Base-by-base conservation (phyloP, 129 eudicot species). In the Rutidosis leptorrhynchoides region DNA sequence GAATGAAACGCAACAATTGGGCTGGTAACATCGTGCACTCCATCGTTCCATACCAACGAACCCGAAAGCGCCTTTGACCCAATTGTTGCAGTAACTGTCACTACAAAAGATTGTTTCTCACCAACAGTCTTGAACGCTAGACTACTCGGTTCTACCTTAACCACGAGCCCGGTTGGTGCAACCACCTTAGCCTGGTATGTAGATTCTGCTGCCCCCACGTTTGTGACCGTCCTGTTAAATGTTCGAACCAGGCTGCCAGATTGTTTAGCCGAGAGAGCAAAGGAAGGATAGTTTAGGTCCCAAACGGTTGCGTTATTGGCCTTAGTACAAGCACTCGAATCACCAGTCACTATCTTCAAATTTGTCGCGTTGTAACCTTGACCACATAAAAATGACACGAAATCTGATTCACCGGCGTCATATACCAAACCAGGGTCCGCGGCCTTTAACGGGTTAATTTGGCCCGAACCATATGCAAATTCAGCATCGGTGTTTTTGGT, bases 31-130 rank as follows among this genome's bases (percentile, higher is more conserved):
- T 58, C 55, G 54, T 69, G 77, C 52, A 62, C 75, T 28, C 85
- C 90, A 72, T 87, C 90, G 35, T 63, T 73, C 95, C 95, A 87
- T 55, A 81, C 82, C 78, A 90, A 67, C 30, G 83, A 79, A 9
- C 79, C 90, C 14, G 90, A 86, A 35, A 67, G 23, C 27, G 55
- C 4, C 0, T 27, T 15, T 0, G 23, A 56, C 40, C 62, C 71
- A 3, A 77, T 20, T 7, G 72, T 33, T 7, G 77, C 87, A 22
- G 14, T 66, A 49, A 85, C 80, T 4, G 87, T 80, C 35, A 85
- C 87, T 11, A 60, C 60, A 46, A 79, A 83, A 14, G 83, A 58
- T 42, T 57, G 82, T 17, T 45, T 79, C 78, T 85, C 76, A 2
- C 83, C 87, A 3, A 71, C 24, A 0, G 56, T 24, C 30, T 56